Conservation (phyloP, 352 stramenopile genomes). For the Thraustochytrium sp. region DNA sequence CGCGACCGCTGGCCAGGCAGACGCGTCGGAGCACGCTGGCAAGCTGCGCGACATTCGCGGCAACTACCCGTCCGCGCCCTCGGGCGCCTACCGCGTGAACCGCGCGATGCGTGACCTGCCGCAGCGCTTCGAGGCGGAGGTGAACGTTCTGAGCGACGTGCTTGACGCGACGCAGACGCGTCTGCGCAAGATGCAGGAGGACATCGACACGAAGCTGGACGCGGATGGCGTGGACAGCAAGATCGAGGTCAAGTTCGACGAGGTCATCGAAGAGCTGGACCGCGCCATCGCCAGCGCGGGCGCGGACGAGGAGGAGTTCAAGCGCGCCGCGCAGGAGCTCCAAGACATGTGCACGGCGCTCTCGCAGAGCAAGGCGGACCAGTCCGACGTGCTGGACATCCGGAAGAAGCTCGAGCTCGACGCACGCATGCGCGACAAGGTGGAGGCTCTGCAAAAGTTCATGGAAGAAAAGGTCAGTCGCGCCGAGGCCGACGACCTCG, state of each 20-base stretch:
- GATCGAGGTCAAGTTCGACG: conserved; percentile 43
- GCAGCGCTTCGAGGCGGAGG: conserved; percentile 22
- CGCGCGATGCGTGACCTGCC: conserved; percentile 1
- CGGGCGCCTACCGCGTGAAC: background rate
- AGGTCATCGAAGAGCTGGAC: conserved; percentile 36
- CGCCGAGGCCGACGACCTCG: conserved; percentile 13
- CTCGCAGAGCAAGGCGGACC: conserved; percentile 15
- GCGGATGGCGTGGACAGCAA: conserved; percentile 33
- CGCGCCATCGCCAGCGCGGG: conserved; percentile 10
- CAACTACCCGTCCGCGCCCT: background rate
- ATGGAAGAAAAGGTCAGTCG: conserved; percentile 32
- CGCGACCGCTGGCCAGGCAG: background rate
- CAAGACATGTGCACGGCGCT: conserved; percentile 18
- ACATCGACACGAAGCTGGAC: conserved; percentile 34
- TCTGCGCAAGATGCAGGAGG: background rate
- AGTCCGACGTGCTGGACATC: conserved; percentile 28
- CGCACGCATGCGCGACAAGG: background rate
- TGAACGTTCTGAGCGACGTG: background rate
- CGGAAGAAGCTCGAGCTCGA: conserved; percentile 29
- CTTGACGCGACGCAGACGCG: background rate
- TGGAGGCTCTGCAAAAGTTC: conserved; percentile 32
- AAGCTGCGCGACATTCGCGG: background rate
- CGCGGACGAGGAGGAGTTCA: conserved; percentile 36
- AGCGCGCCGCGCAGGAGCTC: conserved; percentile 16
- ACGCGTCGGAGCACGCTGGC: background rate